phyloP scores from a whole-genome alignment of 2,329 filamentous ascomycete species.

The Clarireedia paspali region DNA sequence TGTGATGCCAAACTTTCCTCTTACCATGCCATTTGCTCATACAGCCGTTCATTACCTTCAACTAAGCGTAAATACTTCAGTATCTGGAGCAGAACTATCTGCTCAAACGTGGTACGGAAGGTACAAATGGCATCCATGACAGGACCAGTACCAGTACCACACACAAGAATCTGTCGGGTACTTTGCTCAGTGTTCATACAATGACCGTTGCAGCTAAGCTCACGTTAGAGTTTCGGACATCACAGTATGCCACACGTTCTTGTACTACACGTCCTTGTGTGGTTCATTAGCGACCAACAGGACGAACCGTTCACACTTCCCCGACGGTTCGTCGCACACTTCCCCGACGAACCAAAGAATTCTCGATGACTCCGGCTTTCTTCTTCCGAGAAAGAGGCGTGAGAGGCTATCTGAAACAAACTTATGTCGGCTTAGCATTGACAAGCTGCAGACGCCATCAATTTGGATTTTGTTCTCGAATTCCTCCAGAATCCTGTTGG shows the following conservation, averaged over 20 bases:
- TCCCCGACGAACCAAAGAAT: not conserved
- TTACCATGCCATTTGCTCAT: no score
- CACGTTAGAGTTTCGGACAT: not conserved
- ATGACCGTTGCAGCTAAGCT: not conserved
- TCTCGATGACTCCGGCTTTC: not conserved
- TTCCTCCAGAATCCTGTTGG: not conserved
- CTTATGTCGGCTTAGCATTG: no score
- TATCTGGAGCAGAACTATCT: not conserved
- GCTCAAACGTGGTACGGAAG: not conserved
- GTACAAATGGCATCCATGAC: not conserved
- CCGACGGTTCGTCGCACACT: no score
- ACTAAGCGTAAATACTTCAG: no score
- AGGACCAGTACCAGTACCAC: not conserved
- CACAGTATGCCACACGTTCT: not conserved
- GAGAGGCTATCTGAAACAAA: not conserved
- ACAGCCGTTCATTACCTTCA: no score
- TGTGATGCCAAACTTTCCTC: no score
- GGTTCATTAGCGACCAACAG: not conserved
- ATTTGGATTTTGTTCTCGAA: not conserved
- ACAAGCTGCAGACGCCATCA: no score
- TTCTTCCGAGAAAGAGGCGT: not conserved
- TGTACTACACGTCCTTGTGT: not conserved
- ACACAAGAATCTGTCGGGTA: not conserved
- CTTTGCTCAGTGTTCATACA: not conserved
- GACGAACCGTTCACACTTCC: not conserved